phyloP scores from a whole-genome alignment of 2,329 filamentous ascomycete genomes.

The Fusarium poae region DNA sequence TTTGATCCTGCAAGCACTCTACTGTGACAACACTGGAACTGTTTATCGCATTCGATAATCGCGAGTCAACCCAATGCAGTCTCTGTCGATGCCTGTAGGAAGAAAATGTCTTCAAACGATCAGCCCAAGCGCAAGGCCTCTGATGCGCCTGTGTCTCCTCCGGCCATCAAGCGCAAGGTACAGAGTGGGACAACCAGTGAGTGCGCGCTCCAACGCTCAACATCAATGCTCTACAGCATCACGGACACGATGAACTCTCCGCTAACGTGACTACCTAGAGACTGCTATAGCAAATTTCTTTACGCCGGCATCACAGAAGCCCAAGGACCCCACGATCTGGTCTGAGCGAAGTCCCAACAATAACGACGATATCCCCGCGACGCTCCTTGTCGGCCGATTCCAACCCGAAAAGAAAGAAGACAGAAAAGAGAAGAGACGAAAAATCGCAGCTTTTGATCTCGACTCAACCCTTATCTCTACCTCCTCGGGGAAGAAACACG shows the following conservation, averaged over 20 bases:
- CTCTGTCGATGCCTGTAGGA: constrained; percentile 2
- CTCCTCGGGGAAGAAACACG: constrained; percentile 83
- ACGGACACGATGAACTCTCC: neutral
- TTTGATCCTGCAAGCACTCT: constrained; percentile 14
- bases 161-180: constrained; percentile 65
- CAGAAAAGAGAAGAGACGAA: constrained; percentile 58
- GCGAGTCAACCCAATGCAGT: constrained; percentile 29
- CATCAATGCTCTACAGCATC: neutral
- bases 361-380: constrained; percentile 61
- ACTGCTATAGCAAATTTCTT: constrained; percentile 86
- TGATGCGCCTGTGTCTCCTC: constrained; percentile 65
- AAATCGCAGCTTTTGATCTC: constrained; percentile 79
- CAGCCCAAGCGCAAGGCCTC: constrained; percentile 54
- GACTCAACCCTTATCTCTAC: constrained; percentile 90
- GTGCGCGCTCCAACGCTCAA: constrained; percentile 27
- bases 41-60: constrained; percentile 5
- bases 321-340: constrained; percentile 82
- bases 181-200: constrained; percentile 66
- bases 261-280: constrained; percentile 59
- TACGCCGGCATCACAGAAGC: constrained; percentile 86
- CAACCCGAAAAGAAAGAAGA: constrained; percentile 58
- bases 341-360: constrained; percentile 69
- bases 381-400: constrained; percentile 83
- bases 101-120: constrained; percentile 47
- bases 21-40: constrained; percentile 16